Evolutionary conservation across 371 early-diverging fungal genomes (phyloP), one percentile per base, ranked within the genome.

Genomic region (Enterospora canceri): DNA sequence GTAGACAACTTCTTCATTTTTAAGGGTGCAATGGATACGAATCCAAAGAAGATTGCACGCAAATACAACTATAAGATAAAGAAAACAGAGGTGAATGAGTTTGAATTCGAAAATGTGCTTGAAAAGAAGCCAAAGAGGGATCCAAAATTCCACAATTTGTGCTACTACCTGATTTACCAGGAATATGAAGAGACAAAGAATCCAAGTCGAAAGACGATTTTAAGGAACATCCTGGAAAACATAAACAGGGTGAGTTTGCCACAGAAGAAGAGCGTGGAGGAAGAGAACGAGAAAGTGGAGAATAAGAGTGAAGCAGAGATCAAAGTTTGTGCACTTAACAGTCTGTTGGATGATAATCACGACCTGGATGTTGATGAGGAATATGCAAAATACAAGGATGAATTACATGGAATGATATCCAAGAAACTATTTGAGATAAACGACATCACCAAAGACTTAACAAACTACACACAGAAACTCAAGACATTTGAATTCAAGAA

Each of bases 1-100:
- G n/a, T 77, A 0, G 58, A 62, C 24, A 70, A 77, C 51, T 77
- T 77, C 64, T 77, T 77, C 65, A 65, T 77, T 26, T 77, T 71
- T 57, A 56, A 67, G 30, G 77, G 77, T 15, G 28, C 5, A 50
- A 12, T 77, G 16, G 46, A 58, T 16, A 53, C 62, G 12, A 53
- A 65, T 35, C 40, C 71, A 3, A 70, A 67, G 50, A 74, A 67
- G 54, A 56, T 74, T 21, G 23, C 64, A n/a, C 60, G 57, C 24
- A 40, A 55, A 19, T 69, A 48, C 31, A 65, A 70, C 16, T 53
- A 50, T 31, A 4, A n/a, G 8, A 12, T 32, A 19, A 15, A 57
- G 31, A 62, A 68, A 56, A 18, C 31, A 23, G 21, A 32, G 5
- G 30, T 23, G 5, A 5, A 16, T 58, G 19, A 30, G 16, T 35